Conservation (phyloP, 108 stramenopile species). For the Mediolabrus comicus region DNA sequence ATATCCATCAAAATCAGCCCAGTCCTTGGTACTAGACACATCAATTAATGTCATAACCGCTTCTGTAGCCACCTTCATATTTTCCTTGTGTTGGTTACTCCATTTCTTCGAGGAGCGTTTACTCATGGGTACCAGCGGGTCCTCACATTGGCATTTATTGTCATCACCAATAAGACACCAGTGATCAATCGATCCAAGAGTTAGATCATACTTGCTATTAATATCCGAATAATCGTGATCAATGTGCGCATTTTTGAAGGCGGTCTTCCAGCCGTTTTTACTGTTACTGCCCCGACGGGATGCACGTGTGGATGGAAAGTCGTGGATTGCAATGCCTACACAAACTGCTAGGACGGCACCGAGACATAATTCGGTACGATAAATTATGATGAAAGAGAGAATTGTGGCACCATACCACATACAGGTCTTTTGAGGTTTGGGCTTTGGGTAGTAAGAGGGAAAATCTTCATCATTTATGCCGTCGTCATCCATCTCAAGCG, state of each 20-base stretch:
- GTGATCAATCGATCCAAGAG: constrained; percentile 61
- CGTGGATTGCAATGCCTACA: constrained; percentile 18
- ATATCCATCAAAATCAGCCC: neutral
- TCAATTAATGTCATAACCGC: constrained; percentile 15
- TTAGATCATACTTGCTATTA: constrained; percentile 50
- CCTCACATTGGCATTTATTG: constrained; percentile 52
- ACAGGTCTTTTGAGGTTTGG: constrained; percentile 11
- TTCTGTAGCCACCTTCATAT: constrained; percentile 44
- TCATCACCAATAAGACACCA: constrained; percentile 68
- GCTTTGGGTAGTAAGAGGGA: neutral
- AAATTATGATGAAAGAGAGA: constrained; percentile 42
- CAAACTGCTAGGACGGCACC: constrained; percentile 23
- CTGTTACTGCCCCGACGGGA: neutral
- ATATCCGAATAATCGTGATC: constrained; percentile 52
- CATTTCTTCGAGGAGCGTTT: constrained; percentile 33
- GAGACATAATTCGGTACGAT: constrained; percentile 41
- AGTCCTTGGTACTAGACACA: neutral
- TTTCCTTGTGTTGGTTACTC: constrained; percentile 47
- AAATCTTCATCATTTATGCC: constrained; percentile 2
- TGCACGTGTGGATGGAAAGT: neutral
- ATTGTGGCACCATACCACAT: constrained; percentile 44
- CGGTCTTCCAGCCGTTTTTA: neutral
- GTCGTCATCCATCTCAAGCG: constrained; percentile 12
- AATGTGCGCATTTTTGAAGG: constrained; percentile 30
- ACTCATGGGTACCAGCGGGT: constrained; percentile 51